Base-by-base conservation (phyloP, 2,329 filamentous ascomycete genomes). In the Polychaeton citri region DNA sequence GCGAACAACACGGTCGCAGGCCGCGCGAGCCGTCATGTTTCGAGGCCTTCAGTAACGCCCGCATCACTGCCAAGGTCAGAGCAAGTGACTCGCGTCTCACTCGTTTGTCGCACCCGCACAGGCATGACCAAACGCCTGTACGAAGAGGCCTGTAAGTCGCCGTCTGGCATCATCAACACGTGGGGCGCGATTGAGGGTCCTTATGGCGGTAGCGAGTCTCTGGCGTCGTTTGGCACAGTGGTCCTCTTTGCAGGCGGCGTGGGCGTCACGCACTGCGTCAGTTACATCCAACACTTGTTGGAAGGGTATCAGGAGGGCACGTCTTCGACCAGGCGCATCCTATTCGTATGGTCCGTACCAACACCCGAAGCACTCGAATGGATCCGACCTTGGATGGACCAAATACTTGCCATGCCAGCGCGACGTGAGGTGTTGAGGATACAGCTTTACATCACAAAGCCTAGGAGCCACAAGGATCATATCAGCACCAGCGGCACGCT, bases 231-330 rank as follows among this genome's bases (percentile, higher is more conserved):
- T 57, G 82, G 82, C 44, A 85, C 80, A 0, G 76, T 81, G 19
- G 73, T 87, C 56, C 70, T 88, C 26, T 83, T 88, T 52, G 82
- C 82, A 0, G 82, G 81, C 38, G 82, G 82, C 48, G 79, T 87
- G 9, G 82, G 82, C 43, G 82, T 88, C 48, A 85, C 82, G 1
- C 81, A 88, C 48, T 79, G 81, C 44, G 74, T 86, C 18, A 79
- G 79, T 35, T 80, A 83, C 54, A 71, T 87, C 26, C 75, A 78
- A 38, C 74, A 84, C 44, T 70, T 88, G 1, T 73, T 87, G 19
- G 64, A 68, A 5, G 79, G 80, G 26, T 81, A 72, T 54, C 68
- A 70, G 41, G 74, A 78, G 43, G 76, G 76, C 38, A 83, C 76
- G 0, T 76, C 80, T 5, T 78, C 80, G 1, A 75, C 79, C 1